Percentiles rank a stretch among this genome's conserved stretches.
These are phyloP conservation scores for Eutrema salsugineum DNA, from an alignment of 441 rosid species.

Conservation along the genomic window DNA sequence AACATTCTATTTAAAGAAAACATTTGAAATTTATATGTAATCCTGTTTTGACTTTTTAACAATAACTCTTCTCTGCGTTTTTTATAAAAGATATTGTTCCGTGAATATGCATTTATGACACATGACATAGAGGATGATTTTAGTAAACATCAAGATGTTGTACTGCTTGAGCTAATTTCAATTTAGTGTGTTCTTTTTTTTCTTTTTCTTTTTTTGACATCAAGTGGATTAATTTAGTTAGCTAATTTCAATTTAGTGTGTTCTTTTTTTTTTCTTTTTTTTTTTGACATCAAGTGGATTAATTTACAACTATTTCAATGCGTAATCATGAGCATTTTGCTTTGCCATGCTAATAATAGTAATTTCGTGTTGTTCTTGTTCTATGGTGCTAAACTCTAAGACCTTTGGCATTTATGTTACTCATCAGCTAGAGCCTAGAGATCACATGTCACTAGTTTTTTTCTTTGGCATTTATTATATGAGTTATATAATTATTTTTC, in stretches of 20 bases:
- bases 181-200: no score
- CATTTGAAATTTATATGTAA: not conserved
- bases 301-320: not conserved
- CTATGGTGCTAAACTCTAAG: not conserved
- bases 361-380: not conserved
- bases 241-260: no score
- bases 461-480: constrained; percentile 1
- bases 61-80: not conserved
- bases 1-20: not conserved
- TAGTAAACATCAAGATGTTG: not conserved
- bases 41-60: constrained; percentile 2
- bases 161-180: not conserved
- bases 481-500: not conserved
- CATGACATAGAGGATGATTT: not conserved
- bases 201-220: no score
- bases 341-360: not conserved
- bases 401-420: constrained; percentile 11
- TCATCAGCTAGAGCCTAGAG: constrained; percentile 21
- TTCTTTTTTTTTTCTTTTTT: no score
- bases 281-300: no score
- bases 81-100: not conserved
- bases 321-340: not conserved
- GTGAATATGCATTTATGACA: not conserved
- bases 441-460: constrained; percentile 31
- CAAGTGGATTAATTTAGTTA: no score